A percentile compares a stretch with the other conserved stretches of the same genome.
Conservation (phyloP, 768 basidiomycete species). For the Podaxis rugospora region DNA sequence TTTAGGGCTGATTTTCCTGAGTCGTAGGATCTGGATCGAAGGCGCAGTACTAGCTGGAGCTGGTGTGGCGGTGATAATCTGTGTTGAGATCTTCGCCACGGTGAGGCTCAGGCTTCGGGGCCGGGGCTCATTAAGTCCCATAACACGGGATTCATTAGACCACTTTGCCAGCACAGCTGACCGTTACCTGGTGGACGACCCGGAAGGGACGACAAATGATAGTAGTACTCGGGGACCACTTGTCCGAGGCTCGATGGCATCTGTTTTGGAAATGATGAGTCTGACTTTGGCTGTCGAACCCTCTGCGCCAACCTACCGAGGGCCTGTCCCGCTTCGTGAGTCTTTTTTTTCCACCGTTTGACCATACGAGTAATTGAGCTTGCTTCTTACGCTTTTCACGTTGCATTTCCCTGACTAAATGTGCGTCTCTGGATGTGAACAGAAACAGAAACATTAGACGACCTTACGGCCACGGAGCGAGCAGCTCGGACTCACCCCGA, state of each 20-base stretch:
- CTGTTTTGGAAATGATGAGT: conserved; percentile 84
- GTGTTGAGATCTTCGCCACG: conserved; percentile 57
- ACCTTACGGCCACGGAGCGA: conserved; percentile 72
- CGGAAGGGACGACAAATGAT: conserved; percentile 42
- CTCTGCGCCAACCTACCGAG: conserved; percentile 46
- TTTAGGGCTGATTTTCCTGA: conserved; percentile 68
- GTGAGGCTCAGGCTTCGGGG: conserved; percentile 48
- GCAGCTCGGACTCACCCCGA: conserved; percentile 76
- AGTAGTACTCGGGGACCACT: conserved; percentile 39
- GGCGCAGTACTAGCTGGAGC: conserved; percentile 58
- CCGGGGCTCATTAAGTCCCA: conserved; percentile 44
- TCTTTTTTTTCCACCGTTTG: conserved; percentile 15
- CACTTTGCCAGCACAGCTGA: conserved; percentile 48
- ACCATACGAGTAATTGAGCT: not conserved
- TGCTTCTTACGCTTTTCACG: conserved; percentile 4
- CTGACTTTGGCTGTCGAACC: conserved; percentile 72
- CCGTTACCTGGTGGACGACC: conserved; percentile 39
- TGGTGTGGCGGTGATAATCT: conserved; percentile 47
- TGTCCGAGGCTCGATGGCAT: conserved; percentile 70
- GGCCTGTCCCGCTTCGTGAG: conserved; percentile 67
- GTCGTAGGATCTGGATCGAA: conserved; percentile 65
- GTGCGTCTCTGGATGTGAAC: conserved; percentile 4
- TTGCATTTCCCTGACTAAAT: not conserved
- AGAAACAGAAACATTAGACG: conserved; percentile 79
- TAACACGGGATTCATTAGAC: conserved; percentile 54